Conservation (phyloP, 2,329 filamentous ascomycete species). For the Monosporascus sp. region DNA sequence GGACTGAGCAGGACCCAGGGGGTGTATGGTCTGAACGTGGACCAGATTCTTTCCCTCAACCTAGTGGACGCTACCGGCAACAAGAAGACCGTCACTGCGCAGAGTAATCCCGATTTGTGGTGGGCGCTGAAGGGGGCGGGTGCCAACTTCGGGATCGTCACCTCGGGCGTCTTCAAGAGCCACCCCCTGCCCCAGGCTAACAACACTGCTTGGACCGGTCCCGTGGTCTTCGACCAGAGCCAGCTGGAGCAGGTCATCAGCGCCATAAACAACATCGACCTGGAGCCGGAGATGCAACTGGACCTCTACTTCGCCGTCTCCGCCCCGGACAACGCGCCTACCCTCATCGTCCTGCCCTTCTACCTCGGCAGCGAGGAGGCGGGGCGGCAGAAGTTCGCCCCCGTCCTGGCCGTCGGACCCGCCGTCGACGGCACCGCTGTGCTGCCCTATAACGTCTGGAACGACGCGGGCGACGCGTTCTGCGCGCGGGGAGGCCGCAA, state of each 20-base stretch:
- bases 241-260: constrained; percentile 28
- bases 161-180: constrained; percentile 39
- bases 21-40: constrained; percentile 19
- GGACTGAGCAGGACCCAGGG: constrained; percentile 13
- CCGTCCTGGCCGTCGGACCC: constrained; percentile 30
- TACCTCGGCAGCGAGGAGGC: constrained; percentile 27
- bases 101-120: constrained; percentile 34
- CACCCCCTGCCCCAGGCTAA: constrained; percentile 25
- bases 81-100: constrained; percentile 16
- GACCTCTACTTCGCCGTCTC: constrained; percentile 27
- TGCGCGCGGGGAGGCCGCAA: constrained; percentile 33
- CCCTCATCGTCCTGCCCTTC: constrained; percentile 25
- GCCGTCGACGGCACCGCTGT: constrained; percentile 19
- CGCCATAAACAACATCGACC: constrained; percentile 30
- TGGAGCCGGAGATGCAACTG: constrained; percentile 30
- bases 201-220: constrained; percentile 19
- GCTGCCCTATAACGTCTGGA: constrained; percentile 32
- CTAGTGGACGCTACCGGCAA: constrained; percentile 23
- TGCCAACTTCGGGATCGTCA: constrained; percentile 45
- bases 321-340: constrained; percentile 3
- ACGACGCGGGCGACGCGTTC: constrained; percentile 31
- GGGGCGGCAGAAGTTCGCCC: constrained; percentile 27
- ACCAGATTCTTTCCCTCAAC: constrained; percentile 28
- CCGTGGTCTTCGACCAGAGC: constrained; percentile 16
- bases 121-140: constrained; percentile 47